phyloP scores from a whole-genome alignment of 208 protist species.

The Wallacemonas sp. region DNA sequence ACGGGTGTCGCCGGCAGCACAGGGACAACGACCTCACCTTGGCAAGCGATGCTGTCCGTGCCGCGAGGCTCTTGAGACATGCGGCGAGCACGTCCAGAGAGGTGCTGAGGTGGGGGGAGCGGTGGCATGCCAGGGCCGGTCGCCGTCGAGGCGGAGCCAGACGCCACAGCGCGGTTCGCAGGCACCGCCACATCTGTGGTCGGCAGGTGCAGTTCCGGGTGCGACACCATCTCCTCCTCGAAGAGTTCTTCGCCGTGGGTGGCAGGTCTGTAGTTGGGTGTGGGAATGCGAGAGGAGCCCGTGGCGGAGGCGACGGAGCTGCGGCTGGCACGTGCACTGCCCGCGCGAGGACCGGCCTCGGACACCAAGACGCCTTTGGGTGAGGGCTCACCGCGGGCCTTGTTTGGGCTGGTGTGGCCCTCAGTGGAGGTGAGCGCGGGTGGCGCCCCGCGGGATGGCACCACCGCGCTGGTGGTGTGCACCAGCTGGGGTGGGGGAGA shows the following conservation, averaged over 20 bases:
- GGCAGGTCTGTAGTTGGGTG: neutral
- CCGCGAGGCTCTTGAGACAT: neutral
- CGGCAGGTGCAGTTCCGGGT: too few species aligned
- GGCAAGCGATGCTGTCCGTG: neutral
- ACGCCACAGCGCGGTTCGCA: too few species aligned
- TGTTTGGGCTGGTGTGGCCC: too few species aligned
- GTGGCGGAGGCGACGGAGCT: neutral
- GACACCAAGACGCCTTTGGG: conserved; percentile 4
- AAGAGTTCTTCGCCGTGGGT: neutral
- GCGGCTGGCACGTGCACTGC: conserved; percentile 9
- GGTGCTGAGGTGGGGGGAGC: neutral
- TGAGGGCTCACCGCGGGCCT: too few species aligned
- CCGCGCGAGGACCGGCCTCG: conserved; percentile 7
- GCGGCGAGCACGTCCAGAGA: neutral
- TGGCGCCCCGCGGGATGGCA: too few species aligned
- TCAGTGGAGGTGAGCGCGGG: too few species aligned
- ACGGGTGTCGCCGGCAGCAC: neutral
- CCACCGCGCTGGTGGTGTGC: too few species aligned
- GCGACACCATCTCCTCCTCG: neutral
- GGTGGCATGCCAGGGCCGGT: neutral
- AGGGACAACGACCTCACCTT: conserved; percentile 3
- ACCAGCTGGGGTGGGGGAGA: too few species aligned
- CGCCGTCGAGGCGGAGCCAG: too few species aligned
- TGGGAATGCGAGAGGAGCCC: neutral
- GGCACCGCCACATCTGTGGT: too few species aligned